Conservation (phyloP, 345 rosid species). For the Salix caprea region DNA sequence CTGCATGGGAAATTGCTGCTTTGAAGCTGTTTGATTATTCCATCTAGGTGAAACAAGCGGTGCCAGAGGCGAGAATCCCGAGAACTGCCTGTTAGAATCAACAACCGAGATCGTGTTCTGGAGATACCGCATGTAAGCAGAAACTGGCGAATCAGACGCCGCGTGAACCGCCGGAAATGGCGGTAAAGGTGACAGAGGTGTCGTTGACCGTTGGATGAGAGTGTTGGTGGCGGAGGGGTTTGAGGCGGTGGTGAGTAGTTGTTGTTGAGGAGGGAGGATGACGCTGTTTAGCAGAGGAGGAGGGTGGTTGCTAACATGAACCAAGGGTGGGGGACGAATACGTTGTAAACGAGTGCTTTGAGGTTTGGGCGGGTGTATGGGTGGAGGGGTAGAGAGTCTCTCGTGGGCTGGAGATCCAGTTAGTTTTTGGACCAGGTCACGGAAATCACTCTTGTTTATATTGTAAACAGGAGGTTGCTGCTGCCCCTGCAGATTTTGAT, state of each 20-base stretch:
- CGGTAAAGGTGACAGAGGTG: slow-evolving; percentile 64
- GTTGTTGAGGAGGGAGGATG: slow-evolving; percentile 22
- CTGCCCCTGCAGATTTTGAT: slow-evolving; percentile 31
- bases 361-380: slow-evolving; percentile 62
- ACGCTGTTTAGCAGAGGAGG: slow-evolving; percentile 43
- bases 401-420: slow-evolving; percentile 92
- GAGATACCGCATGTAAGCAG: slow-evolving; percentile 70
- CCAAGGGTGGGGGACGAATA: slow-evolving; percentile 90
- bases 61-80: slow-evolving; percentile 63
- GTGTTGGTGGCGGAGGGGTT: slow-evolving; percentile 7
- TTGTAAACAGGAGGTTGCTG: slow-evolving; percentile 76
- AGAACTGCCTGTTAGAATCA: slow-evolving; percentile 52
- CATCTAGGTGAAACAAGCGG: slow-evolving; percentile 65
- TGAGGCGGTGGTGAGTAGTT: not conserved
- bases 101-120: slow-evolving; percentile 40
- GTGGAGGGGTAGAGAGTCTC: slow-evolving; percentile 68
- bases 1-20: slow-evolving; percentile 22
- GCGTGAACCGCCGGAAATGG: slow-evolving; percentile 62
- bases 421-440: slow-evolving; percentile 89
- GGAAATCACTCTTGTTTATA: slow-evolving; percentile 85
- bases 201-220: slow-evolving; percentile 34
- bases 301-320: slow-evolving; percentile 66
- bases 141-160: slow-evolving; percentile 71
- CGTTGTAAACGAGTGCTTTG: slow-evolving; percentile 83
- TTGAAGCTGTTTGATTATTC: slow-evolving; percentile 33